phyloP scores from a whole-genome alignment of 352 stramenopile species.

The Phytopythium delawarense region DNA sequence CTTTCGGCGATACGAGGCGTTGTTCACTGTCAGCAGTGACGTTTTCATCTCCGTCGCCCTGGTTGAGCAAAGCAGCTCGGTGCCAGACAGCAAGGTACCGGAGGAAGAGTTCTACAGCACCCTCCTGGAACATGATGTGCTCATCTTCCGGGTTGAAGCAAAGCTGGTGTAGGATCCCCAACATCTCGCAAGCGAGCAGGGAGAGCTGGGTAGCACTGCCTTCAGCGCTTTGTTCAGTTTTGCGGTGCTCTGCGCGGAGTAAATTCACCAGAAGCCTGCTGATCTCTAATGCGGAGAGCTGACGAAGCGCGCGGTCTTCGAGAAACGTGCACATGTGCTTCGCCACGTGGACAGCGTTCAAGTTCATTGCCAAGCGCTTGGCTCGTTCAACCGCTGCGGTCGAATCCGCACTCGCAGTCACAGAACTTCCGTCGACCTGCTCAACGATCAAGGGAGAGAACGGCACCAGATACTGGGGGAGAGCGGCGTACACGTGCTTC shows the following conservation, averaged over 20 bases:
- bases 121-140: slow-evolving; percentile 34
- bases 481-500: slow-evolving; percentile 39
- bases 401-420: background rate
- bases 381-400: background rate
- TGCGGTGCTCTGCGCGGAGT: slow-evolving; percentile 19
- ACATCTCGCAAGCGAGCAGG: slow-evolving; percentile 22
- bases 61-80: background rate
- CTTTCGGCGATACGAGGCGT: slow-evolving; percentile 1
- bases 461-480: slow-evolving; percentile 37
- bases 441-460: slow-evolving; percentile 5
- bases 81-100: slow-evolving; percentile 32
- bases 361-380: slow-evolving; percentile 13
- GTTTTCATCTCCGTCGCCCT: background rate
- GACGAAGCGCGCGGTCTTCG: slow-evolving; percentile 25
- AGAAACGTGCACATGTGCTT: slow-evolving; percentile 31
- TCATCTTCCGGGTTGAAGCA: slow-evolving; percentile 30
- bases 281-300: slow-evolving; percentile 38
- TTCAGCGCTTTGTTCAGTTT: background rate
- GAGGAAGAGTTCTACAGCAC: slow-evolving; percentile 35
- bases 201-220: slow-evolving; percentile 9
- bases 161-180: slow-evolving; percentile 39
- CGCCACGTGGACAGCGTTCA: slow-evolving; percentile 13
- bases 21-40: background rate
- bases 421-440: background rate
- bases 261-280: slow-evolving; percentile 31